A percentile compares a stretch with the other conserved stretches of the same genome.
These are phyloP conservation scores for Halenospora varia DNA, from an alignment of 495 filamentous ascomycete species.

Conservation along the genomic window DNA sequence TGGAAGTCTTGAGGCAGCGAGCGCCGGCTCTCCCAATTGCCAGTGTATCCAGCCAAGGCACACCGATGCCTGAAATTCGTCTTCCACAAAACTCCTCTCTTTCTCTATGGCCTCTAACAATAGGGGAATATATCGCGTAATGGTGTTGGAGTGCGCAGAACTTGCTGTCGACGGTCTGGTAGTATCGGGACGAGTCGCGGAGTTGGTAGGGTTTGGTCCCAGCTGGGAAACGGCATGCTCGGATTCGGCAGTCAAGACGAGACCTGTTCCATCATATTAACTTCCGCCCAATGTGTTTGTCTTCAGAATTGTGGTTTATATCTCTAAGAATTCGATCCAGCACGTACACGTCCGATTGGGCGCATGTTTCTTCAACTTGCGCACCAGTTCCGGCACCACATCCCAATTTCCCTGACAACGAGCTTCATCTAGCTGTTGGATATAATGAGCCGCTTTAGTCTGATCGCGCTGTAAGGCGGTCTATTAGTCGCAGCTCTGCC, in stretches of 20 bases:
- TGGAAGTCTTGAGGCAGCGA: conserved; percentile 60
- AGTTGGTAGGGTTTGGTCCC: conserved; percentile 35
- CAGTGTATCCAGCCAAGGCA: conserved; percentile 83
- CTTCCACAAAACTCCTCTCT: conserved; percentile 42
- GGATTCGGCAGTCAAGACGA: conserved; percentile 68
- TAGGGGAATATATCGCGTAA: conserved; percentile 54
- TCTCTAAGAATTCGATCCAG: neutral
- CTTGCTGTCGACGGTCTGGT: conserved; percentile 19
- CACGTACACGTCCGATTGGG: conserved; percentile 76
- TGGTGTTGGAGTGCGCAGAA: conserved; percentile 11
- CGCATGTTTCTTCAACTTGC: conserved; percentile 92
- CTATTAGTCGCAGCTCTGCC: neutral
- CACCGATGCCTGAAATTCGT: conserved; percentile 73
- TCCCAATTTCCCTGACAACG: conserved; percentile 87
- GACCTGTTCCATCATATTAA: conserved; percentile 45
- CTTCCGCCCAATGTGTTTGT: neutral
- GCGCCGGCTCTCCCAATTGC: conserved; percentile 60
- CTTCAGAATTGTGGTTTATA: neutral
- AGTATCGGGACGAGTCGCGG: conserved; percentile 38
- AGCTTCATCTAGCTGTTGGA: conserved; percentile 75
- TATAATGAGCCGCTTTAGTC: conserved; percentile 75
- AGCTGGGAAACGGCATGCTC: conserved; percentile 60
- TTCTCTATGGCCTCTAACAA: conserved; percentile 62
- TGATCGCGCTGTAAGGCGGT: conserved; percentile 26
- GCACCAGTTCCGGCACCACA: conserved; percentile 80